These are phyloP conservation scores for Tricholoma sp. DNA, from an alignment of 768 basidiomycete genomes.

Conservation along the genomic window DNA sequence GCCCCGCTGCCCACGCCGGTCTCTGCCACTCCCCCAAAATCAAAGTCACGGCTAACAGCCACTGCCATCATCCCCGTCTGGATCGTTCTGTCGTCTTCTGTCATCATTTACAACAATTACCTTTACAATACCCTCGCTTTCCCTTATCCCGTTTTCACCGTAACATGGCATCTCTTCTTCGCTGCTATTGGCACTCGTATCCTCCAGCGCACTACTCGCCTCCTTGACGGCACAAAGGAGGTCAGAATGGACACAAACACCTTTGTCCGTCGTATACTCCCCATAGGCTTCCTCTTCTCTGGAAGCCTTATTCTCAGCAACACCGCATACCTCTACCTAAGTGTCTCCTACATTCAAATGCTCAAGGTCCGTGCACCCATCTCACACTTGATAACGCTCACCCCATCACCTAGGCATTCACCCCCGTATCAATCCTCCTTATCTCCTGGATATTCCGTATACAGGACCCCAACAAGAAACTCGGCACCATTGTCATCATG, in stretches of 20 bases:
- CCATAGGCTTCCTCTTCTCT: conserved; percentile 91
- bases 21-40: conserved; percentile 33
- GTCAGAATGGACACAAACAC: conserved; percentile 74
- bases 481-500: conserved; percentile 81
- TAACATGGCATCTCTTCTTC: conserved; percentile 80
- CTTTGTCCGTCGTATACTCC: conserved; percentile 83
- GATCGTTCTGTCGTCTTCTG: conserved; percentile 84
- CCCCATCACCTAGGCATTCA: too few relatives aligned
- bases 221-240: conserved; percentile 76
- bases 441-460: conserved; percentile 91
- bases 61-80: conserved; percentile 83
- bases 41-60: conserved; percentile 53
- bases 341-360: conserved; percentile 96
- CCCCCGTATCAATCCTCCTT: conserved; percentile 82
- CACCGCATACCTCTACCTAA: conserved; percentile 87
- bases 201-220: conserved; percentile 72
- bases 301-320: conserved; percentile 89
- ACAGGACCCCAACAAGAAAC: conserved; percentile 78
- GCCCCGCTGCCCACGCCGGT: conserved; percentile 54
- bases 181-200: conserved; percentile 85
- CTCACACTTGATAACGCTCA: too few relatives aligned
- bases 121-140: conserved; percentile 81
- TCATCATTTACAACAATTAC: conserved; percentile 96
- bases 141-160: conserved; percentile 88
- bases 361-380: conserved; percentile 65